Base-by-base conservation (phyloP, 2,329 filamentous ascomycete genomes). In the Colletotrichum liriopes region DNA sequence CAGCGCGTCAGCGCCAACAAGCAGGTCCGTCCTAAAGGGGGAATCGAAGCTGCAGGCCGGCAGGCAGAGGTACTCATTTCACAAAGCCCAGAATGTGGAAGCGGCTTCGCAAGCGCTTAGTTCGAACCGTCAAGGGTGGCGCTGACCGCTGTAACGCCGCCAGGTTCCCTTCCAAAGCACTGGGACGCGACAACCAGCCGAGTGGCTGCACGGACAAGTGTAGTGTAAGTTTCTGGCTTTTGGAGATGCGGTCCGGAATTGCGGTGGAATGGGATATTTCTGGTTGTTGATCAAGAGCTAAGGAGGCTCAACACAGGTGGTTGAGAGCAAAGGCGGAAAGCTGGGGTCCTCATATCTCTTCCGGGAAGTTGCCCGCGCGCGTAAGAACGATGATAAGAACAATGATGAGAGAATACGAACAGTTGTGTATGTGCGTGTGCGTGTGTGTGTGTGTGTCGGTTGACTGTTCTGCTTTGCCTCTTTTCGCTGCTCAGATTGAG, bases 41-140 rank as follows among this genome's bases (percentile, higher is more conserved):
- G 35, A 60, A 37, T 63, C 47, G 35, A 32, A n/a, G 51, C 51
- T 29, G 39, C n/a, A 45, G 37, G 35, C n/a, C 39, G 26, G 20
- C 51, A 32, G 26, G 32, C 39, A n/a, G 12, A 65, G 14, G 26
- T 3, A 56, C 26, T 9, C 18, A 35, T 20, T 11, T 11, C 59
- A 5, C 14, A 56, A 51, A 61, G 20, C 61, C 26, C 6, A 64
- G 20, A 16, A 47, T 45, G n/a, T 9, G 45, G 35, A 59, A 23
- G 26, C 26, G 66, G 20, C 45, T 65, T 47, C 45, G 32, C 26
- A 23, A 23, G 66, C 37, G 52, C 49, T 60, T 54, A 54, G 9
- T 71, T 20, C 52, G 2, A 60, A 20, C 11, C 41, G 23, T 45
- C 29, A 35, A 55, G 23, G 62, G 45, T 72, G 70, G 66, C 66